phyloP scores from a whole-genome alignment of 2,329 filamentous ascomycete species.

The Fusarium succisae region DNA sequence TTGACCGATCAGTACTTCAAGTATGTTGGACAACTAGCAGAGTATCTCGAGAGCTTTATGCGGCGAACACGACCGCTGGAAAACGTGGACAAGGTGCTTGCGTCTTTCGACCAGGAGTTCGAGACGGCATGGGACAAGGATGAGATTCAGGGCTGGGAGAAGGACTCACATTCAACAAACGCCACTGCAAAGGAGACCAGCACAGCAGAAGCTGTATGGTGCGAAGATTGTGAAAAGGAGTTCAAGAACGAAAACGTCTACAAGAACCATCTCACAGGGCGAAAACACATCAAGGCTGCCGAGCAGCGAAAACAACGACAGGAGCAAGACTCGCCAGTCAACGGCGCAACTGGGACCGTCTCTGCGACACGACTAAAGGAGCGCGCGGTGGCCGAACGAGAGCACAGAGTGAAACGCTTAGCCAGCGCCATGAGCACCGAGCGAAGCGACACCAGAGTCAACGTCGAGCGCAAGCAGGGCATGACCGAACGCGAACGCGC shows the following conservation, averaged over 20 bases:
- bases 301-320: conserved; percentile 67
- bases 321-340: conserved; percentile 50
- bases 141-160: conserved; percentile 80
- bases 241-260: conserved; percentile 97
- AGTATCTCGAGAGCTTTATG: conserved; percentile 90
- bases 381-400: conserved; percentile 87
- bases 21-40: conserved; percentile 82
- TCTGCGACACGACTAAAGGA: conserved; percentile 78
- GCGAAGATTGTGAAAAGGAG: conserved; percentile 89
- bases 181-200: conserved; percentile 44
- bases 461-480: conserved; percentile 94
- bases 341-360: conserved; percentile 40
- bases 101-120: conserved; percentile 84
- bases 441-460: conserved; percentile 87
- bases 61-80: conserved; percentile 85
- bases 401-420: conserved; percentile 83
- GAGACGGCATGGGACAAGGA: conserved; percentile 83
- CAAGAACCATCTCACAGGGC: conserved; percentile 85
- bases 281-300: conserved; percentile 90
- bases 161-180: conserved; percentile 57
- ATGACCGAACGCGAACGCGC: conserved; percentile 97
- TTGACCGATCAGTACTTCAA: conserved; percentile 91
- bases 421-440: conserved; percentile 86
- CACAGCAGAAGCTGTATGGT: conserved; percentile 79
- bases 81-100: conserved; percentile 81